Percentiles rank a stretch among this genome's conserved stretches.
Evolutionary conservation across 2,329 filamentous ascomycete species (phyloP).

Genomic region (Cladosporium oxysporum): DNA sequence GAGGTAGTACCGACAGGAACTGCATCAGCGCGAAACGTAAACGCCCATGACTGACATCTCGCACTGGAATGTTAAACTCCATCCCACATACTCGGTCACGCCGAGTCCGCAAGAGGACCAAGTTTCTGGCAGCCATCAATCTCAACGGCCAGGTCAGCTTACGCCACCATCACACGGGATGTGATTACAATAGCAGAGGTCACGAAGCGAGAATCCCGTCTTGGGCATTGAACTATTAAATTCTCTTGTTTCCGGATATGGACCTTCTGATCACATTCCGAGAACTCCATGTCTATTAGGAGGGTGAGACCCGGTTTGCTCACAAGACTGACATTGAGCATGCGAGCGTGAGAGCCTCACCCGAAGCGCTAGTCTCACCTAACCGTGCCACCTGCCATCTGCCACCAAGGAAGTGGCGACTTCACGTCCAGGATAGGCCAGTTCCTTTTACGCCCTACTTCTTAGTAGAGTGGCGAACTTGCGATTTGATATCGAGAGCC

Average conservation of each 20-base stretch:
- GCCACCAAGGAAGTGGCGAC: neutral
- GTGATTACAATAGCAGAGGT: slow-evolving; percentile 5
- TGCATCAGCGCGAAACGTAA: neutral
- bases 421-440: neutral
- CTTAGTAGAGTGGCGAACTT: neutral
- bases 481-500: neutral
- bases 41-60: neutral
- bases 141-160: slow-evolving; percentile 3
- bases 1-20: slow-evolving; percentile 1
- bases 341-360: neutral
- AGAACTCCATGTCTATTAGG: neutral
- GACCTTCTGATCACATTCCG: neutral
- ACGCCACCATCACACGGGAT: neutral
- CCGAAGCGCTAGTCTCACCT: neutral
- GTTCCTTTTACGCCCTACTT: neutral
- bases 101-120: neutral
- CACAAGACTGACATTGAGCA: neutral
- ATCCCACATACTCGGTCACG: neutral
- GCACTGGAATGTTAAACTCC: neutral
- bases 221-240: slow-evolving; percentile 3
- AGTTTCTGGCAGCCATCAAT: neutral
- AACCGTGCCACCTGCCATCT: neutral
- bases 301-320: neutral
- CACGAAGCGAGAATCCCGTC: neutral
- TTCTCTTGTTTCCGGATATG: neutral